Evolutionary conservation across 2,329 filamentous ascomycete species (phyloP).

Genomic region (Claviceps citrina): DNA sequence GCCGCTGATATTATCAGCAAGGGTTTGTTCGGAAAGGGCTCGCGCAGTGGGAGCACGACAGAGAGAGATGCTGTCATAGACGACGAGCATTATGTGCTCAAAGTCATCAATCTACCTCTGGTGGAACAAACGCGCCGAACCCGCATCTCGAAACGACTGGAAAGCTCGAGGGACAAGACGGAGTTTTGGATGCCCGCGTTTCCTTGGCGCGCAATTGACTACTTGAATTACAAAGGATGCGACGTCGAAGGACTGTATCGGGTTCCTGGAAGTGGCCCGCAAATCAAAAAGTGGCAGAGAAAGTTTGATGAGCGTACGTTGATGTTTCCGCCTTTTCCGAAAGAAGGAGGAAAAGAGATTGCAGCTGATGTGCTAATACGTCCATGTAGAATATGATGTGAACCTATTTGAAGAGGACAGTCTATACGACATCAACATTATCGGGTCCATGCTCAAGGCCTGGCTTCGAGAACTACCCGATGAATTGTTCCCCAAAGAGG

Average conservation of each 20-base stretch:
- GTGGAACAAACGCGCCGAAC: slow-evolving; percentile 83
- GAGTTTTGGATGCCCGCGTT: slow-evolving; percentile 98
- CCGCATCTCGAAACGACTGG: slow-evolving; percentile 76
- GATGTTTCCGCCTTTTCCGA: neutral
- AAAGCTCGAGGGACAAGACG: slow-evolving; percentile 83
- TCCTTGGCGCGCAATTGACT: slow-evolving; percentile 91
- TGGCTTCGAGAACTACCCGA: slow-evolving; percentile 93
- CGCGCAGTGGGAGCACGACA: slow-evolving; percentile 53
- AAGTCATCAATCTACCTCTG: slow-evolving; percentile 72
- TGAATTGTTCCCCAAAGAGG: slow-evolving; percentile 75
- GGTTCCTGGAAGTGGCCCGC: slow-evolving; percentile 75
- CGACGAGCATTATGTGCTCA: slow-evolving; percentile 70
- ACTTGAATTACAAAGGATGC: slow-evolving; percentile 84
- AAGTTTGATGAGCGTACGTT: slow-evolving; percentile 67
- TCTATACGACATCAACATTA: slow-evolving; percentile 90
- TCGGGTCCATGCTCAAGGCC: slow-evolving; percentile 89
- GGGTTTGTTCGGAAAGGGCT: slow-evolving; percentile 65
- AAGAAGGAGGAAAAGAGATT: neutral
- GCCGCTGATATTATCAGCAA: slow-evolving; percentile 72
- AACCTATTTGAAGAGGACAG: slow-evolving; percentile 78
- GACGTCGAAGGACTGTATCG: slow-evolving; percentile 90
- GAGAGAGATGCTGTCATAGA: slow-evolving; percentile 53
- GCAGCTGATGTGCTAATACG: slow-evolving; percentile 1
- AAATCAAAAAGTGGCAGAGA: slow-evolving; percentile 87
- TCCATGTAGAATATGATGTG: slow-evolving; percentile 57